phyloP scores from a whole-genome alignment of 768 basidiomycete genomes.

The Amylocystis lapponica region DNA sequence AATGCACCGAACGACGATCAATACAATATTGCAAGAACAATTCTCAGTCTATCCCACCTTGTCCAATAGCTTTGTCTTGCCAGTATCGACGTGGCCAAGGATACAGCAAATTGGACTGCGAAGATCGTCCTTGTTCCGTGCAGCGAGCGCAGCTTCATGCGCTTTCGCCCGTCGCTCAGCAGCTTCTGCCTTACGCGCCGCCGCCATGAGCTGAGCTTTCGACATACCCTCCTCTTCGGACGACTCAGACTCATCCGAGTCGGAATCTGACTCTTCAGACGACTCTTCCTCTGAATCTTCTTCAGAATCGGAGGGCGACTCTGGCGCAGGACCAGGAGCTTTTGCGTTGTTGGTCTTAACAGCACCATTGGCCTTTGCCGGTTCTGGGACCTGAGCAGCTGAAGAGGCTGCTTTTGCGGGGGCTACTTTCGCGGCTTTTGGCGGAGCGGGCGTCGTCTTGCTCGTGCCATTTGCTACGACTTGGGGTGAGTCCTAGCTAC shows the following conservation, averaged over 20 bases:
- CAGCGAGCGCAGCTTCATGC: slow-evolving; percentile 80
- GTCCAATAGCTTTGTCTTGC: slow-evolving; percentile 96
- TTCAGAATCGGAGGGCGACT: slow-evolving; percentile 14
- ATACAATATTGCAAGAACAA: no score
- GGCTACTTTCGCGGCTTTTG: slow-evolving; percentile 14
- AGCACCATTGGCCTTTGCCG: slow-evolving; percentile 9
- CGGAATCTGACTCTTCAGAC: slow-evolving; percentile 36
- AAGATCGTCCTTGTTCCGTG: slow-evolving; percentile 81
- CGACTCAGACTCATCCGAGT: slow-evolving; percentile 35
- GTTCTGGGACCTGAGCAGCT: slow-evolving; percentile 24
- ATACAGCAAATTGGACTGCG: slow-evolving; percentile 99
- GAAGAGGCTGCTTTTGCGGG: slow-evolving; percentile 19
- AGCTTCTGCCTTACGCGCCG: slow-evolving; percentile 79
- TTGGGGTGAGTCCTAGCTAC: not conserved
- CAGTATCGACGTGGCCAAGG: slow-evolving; percentile 97
- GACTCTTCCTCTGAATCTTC: slow-evolving; percentile 17
- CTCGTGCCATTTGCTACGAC: slow-evolving; percentile 6
- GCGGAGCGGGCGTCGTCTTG: slow-evolving; percentile 13
- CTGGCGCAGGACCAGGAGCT: slow-evolving; percentile 11
- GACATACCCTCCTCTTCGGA: slow-evolving; percentile 63
- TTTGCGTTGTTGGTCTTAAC: slow-evolving; percentile 6
- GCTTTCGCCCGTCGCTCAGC: slow-evolving; percentile 73
- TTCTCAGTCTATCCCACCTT: slow-evolving; percentile 50
- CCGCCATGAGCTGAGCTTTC: slow-evolving; percentile 56
- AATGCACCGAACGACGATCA: no score